Conservation (phyloP, 495 filamentous ascomycete genomes). For the Lasiosphaeria hispida region DNA sequence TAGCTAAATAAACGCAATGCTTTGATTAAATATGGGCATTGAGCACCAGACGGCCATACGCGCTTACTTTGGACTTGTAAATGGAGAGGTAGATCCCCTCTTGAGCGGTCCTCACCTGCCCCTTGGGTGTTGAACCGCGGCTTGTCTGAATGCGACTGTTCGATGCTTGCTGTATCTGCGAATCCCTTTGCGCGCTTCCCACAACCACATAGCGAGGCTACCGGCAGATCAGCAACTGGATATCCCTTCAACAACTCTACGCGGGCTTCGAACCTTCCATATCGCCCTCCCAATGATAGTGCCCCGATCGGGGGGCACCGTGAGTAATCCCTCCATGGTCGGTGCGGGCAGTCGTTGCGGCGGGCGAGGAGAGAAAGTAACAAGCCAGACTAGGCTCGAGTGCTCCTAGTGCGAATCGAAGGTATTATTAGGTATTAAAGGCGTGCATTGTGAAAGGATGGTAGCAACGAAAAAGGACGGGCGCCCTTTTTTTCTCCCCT, state of each 20-base stretch:
- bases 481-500: background rate
- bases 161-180: slow-evolving; percentile 14
- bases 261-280: slow-evolving; percentile 52
- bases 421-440: slow-evolving; percentile 23
- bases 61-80: slow-evolving; percentile 53
- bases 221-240: slow-evolving; percentile 7
- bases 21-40: background rate
- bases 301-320: slow-evolving; percentile 54
- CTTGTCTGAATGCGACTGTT: slow-evolving; percentile 27
- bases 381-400: background rate
- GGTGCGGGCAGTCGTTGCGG: slow-evolving; percentile 11
- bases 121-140: slow-evolving; percentile 27
- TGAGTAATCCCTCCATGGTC: slow-evolving; percentile 55
- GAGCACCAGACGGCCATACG: background rate
- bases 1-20: slow-evolving; percentile 1
- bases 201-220: slow-evolving; percentile 50
- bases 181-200: slow-evolving; percentile 30
- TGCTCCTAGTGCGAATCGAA: slow-evolving; percentile 10
- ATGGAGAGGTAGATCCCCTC: slow-evolving; percentile 50
- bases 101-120: slow-evolving; percentile 25
- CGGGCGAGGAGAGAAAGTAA: background rate
- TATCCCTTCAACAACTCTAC: background rate
- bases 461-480: slow-evolving; percentile 6
- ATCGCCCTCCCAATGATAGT: slow-evolving; percentile 53
- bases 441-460: slow-evolving; percentile 19